Evolutionary conservation across 148 eudicot genomes (phyloP), one percentile per base, ranked within the genome.

Genomic region (Nyssa sinensis): DNA sequence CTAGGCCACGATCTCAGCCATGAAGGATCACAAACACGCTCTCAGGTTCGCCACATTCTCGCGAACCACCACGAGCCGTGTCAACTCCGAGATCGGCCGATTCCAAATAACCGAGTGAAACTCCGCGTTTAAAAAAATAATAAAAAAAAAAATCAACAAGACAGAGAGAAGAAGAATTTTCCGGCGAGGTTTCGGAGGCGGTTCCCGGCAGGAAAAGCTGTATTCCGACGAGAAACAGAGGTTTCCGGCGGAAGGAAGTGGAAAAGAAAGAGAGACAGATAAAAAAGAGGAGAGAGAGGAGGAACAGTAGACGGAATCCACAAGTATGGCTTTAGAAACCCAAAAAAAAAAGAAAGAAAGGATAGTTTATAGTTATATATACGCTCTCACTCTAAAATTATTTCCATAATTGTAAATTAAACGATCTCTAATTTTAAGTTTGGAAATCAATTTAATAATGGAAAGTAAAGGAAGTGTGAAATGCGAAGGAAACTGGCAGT

Each of bases 21-120:
- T 61, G 71, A 70, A 71, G 62, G 66, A 41, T 59, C 79, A 66
- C 51, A 29, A 77, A 79, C 34, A 55, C 17, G 21, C 68, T 49
- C 23, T 66, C 57, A 67, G 1, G 32, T 55, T 70, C 60, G 74
- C 93, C 85, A 88, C 97, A 92, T 92, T 92, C 85, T 77, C 86
- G 66, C 31, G 60, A 74, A 73, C 71, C 72, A 44, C 58, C 61
- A 8, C 25, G 69, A 64, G 75, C 51, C 72, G 77, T 73, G 75
- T 77, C 81, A 62, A 73, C 84, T 79, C 73, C 28, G 76, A 79
- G 83, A 86, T 83, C 86, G 71, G 35, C 62, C 74, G 72, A 35
- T 80, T 81, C 64, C 74, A 75, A 28, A 83, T 73, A 64, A 71
- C 83, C 79, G 81, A 84, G 74, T 83, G 77, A 69, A 60, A 73